phyloP scores from a whole-genome alignment of 1,284 basidiomycete genomes.

The Heterobasidion parviporum region DNA sequence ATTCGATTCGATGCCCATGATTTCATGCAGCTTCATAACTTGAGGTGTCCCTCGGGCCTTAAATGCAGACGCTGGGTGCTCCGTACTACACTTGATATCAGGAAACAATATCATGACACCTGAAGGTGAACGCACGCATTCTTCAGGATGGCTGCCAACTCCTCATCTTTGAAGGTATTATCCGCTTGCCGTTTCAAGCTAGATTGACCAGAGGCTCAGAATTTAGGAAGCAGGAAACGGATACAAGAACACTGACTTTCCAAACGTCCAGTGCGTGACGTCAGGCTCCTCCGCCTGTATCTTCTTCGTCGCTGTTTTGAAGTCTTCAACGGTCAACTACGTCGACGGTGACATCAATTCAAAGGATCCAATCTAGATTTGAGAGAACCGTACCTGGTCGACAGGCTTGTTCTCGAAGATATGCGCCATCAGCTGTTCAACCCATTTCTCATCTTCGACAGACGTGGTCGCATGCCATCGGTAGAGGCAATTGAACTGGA shows the following conservation, averaged over 20 bases:
- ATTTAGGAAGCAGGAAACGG: neutral
- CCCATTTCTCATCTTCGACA: conserved; percentile 63
- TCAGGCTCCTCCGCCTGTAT: conserved; percentile 35
- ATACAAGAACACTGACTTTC: conserved; percentile 31
- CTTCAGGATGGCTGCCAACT: conserved; percentile 63
- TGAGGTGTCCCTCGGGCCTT: conserved; percentile 71
- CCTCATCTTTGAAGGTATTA: conserved; percentile 61
- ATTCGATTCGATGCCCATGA: conserved; percentile 76
- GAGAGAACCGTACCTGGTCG: conserved; percentile 25
- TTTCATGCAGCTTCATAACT: conserved; percentile 69
- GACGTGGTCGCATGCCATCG: conserved; percentile 78
- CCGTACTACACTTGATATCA: conserved; percentile 37
- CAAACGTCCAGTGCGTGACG: conserved; percentile 61
- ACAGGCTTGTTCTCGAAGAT: conserved; percentile 47
- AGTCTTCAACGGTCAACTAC: conserved; percentile 41
- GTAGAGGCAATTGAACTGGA: conserved; percentile 75
- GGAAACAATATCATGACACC: neutral
- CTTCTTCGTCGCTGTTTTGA: conserved; percentile 37
- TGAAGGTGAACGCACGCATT: conserved; percentile 41
- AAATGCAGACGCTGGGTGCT: conserved; percentile 71
- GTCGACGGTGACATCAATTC: no score
- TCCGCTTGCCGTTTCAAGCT: conserved; percentile 58
- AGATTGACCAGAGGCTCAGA: conserved; percentile 6
- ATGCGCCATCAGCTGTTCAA: conserved; percentile 34
- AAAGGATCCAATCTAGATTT: neutral